A percentile compares a stretch with the other conserved stretches of the same genome.
These are phyloP conservation scores for Globomyces sp. DNA, from an alignment of 371 early-diverging fungal genomes.

Conservation along the genomic window DNA sequence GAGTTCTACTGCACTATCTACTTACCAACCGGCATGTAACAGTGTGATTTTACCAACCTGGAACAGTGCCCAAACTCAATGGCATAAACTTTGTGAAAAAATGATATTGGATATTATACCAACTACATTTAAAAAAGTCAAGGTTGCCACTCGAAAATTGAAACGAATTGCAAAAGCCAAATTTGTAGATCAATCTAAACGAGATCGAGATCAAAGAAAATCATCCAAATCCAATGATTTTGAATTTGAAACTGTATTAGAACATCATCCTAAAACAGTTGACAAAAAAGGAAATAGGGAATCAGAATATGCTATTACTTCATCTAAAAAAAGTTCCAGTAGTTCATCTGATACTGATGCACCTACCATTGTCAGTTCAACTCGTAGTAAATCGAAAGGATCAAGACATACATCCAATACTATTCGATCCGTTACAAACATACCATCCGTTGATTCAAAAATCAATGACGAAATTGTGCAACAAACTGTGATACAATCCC, in stretches of 20 bases:
- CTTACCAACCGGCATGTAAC: conserved; percentile 4
- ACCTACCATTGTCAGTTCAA: too few species aligned
- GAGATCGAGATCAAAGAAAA: too few species aligned
- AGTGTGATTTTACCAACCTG: not conserved
- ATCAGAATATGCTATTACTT: not conserved
- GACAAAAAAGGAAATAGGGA: not conserved
- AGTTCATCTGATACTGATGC: too few species aligned
- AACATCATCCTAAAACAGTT: not conserved
- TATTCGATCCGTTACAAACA: too few species aligned
- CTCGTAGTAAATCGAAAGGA: too few species aligned
- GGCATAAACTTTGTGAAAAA: conserved; percentile 9
- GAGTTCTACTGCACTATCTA: not conserved
- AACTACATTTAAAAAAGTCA: not conserved
- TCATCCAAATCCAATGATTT: not conserved
- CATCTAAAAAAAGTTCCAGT: not conserved
- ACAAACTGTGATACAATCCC: too few species aligned
- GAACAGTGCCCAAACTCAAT: conserved; percentile 1
- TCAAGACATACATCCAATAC: too few species aligned
- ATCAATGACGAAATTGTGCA: too few species aligned
- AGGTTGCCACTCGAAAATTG: not conserved
- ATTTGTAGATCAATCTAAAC: not conserved
- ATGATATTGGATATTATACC: conserved; percentile 3
- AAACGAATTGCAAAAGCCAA: not conserved
- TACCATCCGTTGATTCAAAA: too few species aligned
- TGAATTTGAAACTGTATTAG: not conserved